A percentile compares a stretch with the other conserved stretches of the same genome.
Conservation (phyloP, 2,329 filamentous ascomycete genomes). For the Botrytis tulipae region DNA sequence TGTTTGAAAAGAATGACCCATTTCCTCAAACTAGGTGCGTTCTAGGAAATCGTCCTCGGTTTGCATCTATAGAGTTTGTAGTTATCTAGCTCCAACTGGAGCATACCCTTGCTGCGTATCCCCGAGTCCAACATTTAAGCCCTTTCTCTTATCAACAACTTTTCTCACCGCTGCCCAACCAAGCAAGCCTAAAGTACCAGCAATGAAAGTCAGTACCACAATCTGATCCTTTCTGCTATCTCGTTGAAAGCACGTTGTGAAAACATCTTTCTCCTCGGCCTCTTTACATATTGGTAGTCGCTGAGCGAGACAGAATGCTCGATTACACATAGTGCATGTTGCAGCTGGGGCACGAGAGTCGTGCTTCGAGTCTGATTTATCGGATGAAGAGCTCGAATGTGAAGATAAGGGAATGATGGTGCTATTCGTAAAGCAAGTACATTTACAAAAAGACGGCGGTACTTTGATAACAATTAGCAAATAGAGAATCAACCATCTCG, state of each 20-base stretch:
- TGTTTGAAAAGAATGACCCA: neutral
- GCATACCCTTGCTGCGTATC: constrained; percentile 32
- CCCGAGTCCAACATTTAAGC: constrained; percentile 29
- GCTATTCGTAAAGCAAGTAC: constrained; percentile 68
- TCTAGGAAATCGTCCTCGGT: neutral
- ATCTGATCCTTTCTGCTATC: constrained; percentile 66
- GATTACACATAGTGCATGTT: constrained; percentile 61
- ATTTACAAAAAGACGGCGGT: constrained; percentile 66
- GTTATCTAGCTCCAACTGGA: constrained; percentile 29
- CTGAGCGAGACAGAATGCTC: constrained; percentile 60
- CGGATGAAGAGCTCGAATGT: constrained; percentile 30
- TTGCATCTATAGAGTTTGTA: neutral
- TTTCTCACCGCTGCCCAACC: constrained; percentile 58
- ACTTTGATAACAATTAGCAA: constrained; percentile 43
- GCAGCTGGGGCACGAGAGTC: constrained; percentile 41
- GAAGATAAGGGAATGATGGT: constrained; percentile 59
- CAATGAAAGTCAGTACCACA: constrained; percentile 63
- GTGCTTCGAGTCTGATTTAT: constrained; percentile 25
- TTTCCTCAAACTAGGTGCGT: neutral
- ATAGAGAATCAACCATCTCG: neutral
- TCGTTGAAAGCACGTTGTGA: constrained; percentile 64
- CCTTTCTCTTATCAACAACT: constrained; percentile 45
- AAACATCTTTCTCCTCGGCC: constrained; percentile 59
- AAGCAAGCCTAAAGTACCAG: constrained; percentile 57
- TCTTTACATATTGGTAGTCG: constrained; percentile 62